phyloP scores from a whole-genome alignment of 805 yeast species.

The Yamadazyma ubonensis region DNA sequence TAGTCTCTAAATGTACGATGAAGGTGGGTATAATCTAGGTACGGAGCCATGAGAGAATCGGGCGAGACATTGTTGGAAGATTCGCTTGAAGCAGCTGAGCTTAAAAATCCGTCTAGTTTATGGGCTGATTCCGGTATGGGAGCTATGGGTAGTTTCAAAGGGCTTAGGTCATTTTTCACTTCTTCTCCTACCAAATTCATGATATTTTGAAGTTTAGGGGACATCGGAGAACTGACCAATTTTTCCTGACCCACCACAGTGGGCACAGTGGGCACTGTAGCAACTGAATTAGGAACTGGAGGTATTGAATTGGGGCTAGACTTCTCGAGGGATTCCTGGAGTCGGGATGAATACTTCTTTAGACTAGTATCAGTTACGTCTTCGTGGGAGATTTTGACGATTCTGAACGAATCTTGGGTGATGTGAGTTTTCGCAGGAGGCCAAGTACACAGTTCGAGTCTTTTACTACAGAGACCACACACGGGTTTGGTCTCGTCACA shows the following conservation, averaged over 20 bases:
- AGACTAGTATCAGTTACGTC: background rate
- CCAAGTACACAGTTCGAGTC: conserved; percentile 14
- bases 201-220: conserved; percentile 13
- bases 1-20: conserved; percentile 37
- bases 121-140: too few relatives aligned
- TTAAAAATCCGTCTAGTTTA: too few relatives aligned
- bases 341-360: conserved; percentile 9
- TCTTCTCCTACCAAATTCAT: conserved; percentile 6
- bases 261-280: too few relatives aligned
- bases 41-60: conserved; percentile 15
- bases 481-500: conserved; percentile 19
- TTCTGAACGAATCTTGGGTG: conserved; percentile 11
- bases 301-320: too few relatives aligned
- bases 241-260: too few relatives aligned
- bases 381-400: conserved; percentile 8
- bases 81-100: conserved; percentile 4
- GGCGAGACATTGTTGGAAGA: conserved; percentile 3
- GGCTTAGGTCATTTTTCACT: background rate
- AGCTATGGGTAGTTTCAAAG: background rate
- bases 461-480: conserved; percentile 16
- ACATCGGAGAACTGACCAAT: background rate
- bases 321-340: conserved; percentile 11
- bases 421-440: conserved; percentile 10
- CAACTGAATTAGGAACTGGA: too few relatives aligned
- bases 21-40: conserved; percentile 23